A percentile compares a stretch with the other conserved stretches of the same genome.
phyloP scores from a whole-genome alignment of 768 basidiomycete species.

The Lepiota subincarnata region DNA sequence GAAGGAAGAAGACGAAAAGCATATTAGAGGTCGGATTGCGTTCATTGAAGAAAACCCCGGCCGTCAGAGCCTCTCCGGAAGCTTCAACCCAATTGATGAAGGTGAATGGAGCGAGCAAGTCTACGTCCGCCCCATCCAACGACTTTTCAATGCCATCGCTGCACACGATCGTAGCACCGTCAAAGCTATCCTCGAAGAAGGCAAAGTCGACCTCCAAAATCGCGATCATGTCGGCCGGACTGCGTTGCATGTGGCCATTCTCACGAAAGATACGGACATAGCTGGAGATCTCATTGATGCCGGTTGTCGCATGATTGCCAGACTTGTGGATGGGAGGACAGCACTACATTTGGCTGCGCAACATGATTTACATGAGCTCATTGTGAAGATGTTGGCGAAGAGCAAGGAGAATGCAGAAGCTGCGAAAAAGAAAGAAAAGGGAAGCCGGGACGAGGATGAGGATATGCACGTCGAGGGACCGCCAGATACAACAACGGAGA shows the following conservation, averaged over 20 bases:
- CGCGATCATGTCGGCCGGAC: conserved; percentile 64
- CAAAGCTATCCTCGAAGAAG: conserved; percentile 31
- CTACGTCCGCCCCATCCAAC: conserved; percentile 50
- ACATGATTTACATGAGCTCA: conserved; percentile 34
- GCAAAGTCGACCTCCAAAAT: conserved; percentile 44
- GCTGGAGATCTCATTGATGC: conserved; percentile 50
- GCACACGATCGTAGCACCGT: conserved; percentile 30
- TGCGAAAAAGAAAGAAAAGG: conserved; percentile 20
- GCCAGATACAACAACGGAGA: conserved; percentile 12
- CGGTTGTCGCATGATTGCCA: conserved; percentile 50
- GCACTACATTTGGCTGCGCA: conserved; percentile 56
- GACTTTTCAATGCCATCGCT: conserved; percentile 55
- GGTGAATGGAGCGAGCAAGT: conserved; percentile 64
- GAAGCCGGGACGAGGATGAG: conserved; percentile 19
- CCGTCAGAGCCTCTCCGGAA: conserved; percentile 56
- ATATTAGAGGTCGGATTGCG: conserved; percentile 49
- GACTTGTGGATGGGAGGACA: conserved; percentile 53
- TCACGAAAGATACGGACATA: conserved; percentile 41
- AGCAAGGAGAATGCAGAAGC: conserved; percentile 37
- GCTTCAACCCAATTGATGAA: conserved; percentile 63
- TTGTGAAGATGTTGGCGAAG: conserved; percentile 47
- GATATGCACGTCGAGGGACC: conserved; percentile 17
- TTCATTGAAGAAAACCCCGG: conserved; percentile 61
- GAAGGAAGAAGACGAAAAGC: conserved; percentile 47
- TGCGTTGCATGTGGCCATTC: conserved; percentile 53